Base-by-base conservation (phyloP, 306 rosid genomes). In the Lupinus albus region DNA sequence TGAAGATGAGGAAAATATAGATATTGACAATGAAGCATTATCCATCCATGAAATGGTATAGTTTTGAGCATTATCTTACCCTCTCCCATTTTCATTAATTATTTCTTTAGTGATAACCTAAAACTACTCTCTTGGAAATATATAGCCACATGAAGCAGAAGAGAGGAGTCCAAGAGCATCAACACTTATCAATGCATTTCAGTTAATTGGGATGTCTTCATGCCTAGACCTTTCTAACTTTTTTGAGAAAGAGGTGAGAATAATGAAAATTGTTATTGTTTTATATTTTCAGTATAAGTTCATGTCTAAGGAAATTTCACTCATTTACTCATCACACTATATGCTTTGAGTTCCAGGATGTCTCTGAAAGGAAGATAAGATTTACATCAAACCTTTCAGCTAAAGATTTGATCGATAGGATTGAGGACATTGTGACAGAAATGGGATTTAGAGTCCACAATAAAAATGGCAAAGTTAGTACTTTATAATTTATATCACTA, bases 211-310 rank as follows among this genome's bases (percentile, higher is more conserved):
- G 69, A 93, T 93, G 98, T 93, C 97, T 28, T 84, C 94, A 0
- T 80, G 85, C 81, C 72, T 93, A 33, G 98, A 93, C 82, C 98
- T 93, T 78, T 93, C 98, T n/a, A 96, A 96, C 50, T 83, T 93
- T 74, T 93, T 93, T 70, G 98, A 93, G 85, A 80, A 80, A 72
- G 98, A 93, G 95, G 98, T 89, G 77, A 78, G 85, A 35, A 18
- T 25, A 25, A 18, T 58, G 50, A 4, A 67, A 55, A 35, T 48
- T 73, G 14, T n/a, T 35, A 16, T 21, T 55, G 8, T 33, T 46
- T 45, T 25, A 13, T 30, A 50, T 20, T 55, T 76, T 17, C 18
- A 28, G 51, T 50, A 30, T 20, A 30, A 17, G n/a, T 68, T 68
- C 2, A 14, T 11, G 7, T 32, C 36, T 61, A 5, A 45, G 18